Base-by-base conservation (phyloP, 495 filamentous ascomycete species). In the Amphirosellinia nigrospora region DNA sequence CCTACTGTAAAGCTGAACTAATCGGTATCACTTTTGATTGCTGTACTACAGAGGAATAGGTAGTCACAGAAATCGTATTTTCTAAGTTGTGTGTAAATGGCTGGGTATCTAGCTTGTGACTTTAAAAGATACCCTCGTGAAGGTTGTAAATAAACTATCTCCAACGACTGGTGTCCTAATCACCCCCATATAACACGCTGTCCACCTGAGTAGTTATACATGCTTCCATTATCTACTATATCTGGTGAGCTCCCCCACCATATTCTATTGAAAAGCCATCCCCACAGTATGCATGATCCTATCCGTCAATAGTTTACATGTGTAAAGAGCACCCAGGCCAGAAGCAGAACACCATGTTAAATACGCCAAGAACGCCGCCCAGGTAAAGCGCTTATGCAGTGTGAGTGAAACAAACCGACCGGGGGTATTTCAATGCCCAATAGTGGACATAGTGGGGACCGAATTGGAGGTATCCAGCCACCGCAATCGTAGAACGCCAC, bases 381-480 rank as follows among this genome's bases (percentile, higher is more conserved):
- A 39, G 26, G 30, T 53, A 30, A 50, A 66, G 53, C 43, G 10
- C 48, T 23, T 46, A 63, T 66, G 69, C 46, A 66, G 69, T n/a
- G 21, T 38, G 34, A 48, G 43, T 52, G 26, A 66, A 71, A 60
- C 32, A 60, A 71, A 71, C 38, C 68, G 60, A 63, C 16, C 69
- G 62, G 36, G 69, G 69, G 69, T 71, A 71, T 71, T 62, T 59
- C 32, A 48, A 71, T 23, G 41, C 60, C 62, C 41, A 41, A 28
- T 41, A 6, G 23, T 15, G 36, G 43, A 39, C 43, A 59, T 41
- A n/a, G 53, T 43, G 39, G 41, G 39, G 61, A 38, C 15, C 21
- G 32, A 58, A 58, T 36, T 19, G 38, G 30, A 60, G 13, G 32
- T 46, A 11, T 19, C 45, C 45, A 59, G 19, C 53, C 28, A 55